These are phyloP conservation scores for Fonsecaea multimorphosa DNA, from an alignment of 2,329 filamentous ascomycete genomes.

Conservation along the genomic window DNA sequence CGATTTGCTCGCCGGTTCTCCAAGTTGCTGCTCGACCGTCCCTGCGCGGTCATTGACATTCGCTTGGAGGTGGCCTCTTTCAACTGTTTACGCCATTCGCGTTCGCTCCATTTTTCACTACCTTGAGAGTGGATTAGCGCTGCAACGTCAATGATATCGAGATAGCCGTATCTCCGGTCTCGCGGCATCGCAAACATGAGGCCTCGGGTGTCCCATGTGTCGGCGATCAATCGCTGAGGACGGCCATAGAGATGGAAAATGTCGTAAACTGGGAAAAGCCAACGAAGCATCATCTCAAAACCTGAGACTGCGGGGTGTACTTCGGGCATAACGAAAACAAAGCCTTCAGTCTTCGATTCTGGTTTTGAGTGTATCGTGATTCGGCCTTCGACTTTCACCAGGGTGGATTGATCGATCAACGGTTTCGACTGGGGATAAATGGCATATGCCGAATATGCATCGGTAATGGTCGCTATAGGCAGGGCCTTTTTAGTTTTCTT, in stretches of 20 bases:
- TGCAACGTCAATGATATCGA: constrained; percentile 86
- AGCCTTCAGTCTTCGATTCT: constrained; percentile 82
- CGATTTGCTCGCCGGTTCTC: constrained; percentile 42
- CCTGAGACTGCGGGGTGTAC: constrained; percentile 87
- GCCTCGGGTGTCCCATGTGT: constrained; percentile 82
- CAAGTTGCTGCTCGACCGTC: constrained; percentile 45
- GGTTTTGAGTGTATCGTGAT: constrained; percentile 85
- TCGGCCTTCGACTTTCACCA: constrained; percentile 90
- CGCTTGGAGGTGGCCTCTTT: constrained; percentile 85
- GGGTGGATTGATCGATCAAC: constrained; percentile 89
- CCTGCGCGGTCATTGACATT: constrained; percentile 66
- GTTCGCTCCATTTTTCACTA: constrained; percentile 78
- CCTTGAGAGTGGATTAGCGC: constrained; percentile 78
- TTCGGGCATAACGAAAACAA: constrained; percentile 98
- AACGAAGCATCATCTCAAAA: constrained; percentile 93
- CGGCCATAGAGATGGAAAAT: constrained; percentile 90
- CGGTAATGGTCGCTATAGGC: constrained; percentile 88
- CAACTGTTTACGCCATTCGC: constrained; percentile 85
- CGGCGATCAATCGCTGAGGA: constrained; percentile 83
- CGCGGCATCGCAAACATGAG: constrained; percentile 99
- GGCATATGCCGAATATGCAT: constrained; percentile 90
- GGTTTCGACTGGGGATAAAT: constrained; percentile 95
- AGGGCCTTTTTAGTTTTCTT: constrained; percentile 90
- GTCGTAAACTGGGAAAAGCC: constrained; percentile 92
- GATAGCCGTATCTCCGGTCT: constrained; percentile 83